Evolutionary conservation across 305 asterid genomes (phyloP), one percentile per base, ranked within the genome.

Genomic region (Lippia alba): DNA sequence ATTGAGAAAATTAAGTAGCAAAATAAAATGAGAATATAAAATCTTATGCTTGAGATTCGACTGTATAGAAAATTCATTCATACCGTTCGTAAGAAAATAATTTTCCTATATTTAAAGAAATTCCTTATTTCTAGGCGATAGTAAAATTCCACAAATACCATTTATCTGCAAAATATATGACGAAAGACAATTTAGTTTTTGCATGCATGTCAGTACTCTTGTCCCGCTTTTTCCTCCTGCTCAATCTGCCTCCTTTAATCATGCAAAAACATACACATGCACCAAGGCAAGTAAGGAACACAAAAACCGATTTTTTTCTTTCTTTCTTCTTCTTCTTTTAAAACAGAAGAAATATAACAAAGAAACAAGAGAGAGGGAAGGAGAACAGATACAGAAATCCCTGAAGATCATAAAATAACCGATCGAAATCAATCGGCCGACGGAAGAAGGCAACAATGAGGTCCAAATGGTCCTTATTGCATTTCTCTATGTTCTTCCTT

Each of bases 401-500:
- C 41, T 36, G 9, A 36, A 36, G 40, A 45, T 45, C 4, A 6
- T 2, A 49, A 49, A 49, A 15, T 4, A 9, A 4, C 17, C 6
- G 9, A 4, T 12, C 6, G 9, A n/a, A 30, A 71, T 71, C 65
- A 19, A 66, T 70, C 62, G 36, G 74, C 69, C 33, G 20, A 56
- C 56, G 51, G 75, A 66, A 74, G 64, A 77, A 71, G 69, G 69
- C 61, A 74, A 68, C 69, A 57, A 90, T 87, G 94, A 82, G 66
- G 65, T 74, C 73, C 34, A 75, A 78, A 18, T 45, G 53, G 65
- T 71, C 79, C 72, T 73, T 78, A 67, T 71, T 78, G 72, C 69
- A 69, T 77, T 62, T 80, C 68, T 73, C 75, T 67, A 75, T 84
- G 51, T 78, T 81, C 83, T 74, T 80, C 86, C 76, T 84, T 68